Conservation (phyloP, 1,284 basidiomycete genomes). For the Calocybe gambosa region DNA sequence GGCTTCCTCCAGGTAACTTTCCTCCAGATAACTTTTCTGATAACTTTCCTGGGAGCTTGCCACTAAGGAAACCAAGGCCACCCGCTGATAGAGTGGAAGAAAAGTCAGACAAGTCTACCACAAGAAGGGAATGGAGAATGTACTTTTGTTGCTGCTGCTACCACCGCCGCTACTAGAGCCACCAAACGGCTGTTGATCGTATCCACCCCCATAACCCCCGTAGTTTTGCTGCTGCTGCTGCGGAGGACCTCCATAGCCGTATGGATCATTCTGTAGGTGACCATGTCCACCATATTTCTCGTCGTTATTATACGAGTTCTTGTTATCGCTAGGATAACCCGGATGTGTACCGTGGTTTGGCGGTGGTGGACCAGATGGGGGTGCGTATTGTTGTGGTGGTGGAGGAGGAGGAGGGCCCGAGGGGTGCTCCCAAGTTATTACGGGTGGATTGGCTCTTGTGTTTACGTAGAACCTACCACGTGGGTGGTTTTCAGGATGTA, state of each 20-base stretch:
- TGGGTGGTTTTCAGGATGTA: neutral
- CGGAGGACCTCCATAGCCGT: slow-evolving; percentile 1
- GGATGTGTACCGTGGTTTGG: neutral
- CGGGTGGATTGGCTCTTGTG: slow-evolving; percentile 16
- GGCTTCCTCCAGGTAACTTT: neutral
- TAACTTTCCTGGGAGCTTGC: neutral
- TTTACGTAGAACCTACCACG: slow-evolving; percentile 18
- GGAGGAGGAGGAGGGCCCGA: slow-evolving; percentile 14
- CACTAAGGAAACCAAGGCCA: neutral
- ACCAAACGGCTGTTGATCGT: neutral
- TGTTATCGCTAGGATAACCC: slow-evolving; percentile 3
- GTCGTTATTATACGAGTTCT: neutral
- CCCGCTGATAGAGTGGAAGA: neutral
- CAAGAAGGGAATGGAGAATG: neutral
- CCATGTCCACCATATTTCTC: neutral
- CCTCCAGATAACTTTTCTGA: no score
- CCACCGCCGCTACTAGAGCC: slow-evolving; percentile 1
- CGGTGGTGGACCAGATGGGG: slow-evolving; percentile 15
- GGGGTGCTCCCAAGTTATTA: slow-evolving; percentile 17
- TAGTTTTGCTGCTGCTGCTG: slow-evolving; percentile 4
- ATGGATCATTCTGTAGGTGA: slow-evolving; percentile 1
- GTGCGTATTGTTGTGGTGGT: slow-evolving; percentile 8
- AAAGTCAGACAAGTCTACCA: neutral
- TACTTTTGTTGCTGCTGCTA: slow-evolving; percentile 2
- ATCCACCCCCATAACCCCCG: slow-evolving; percentile 5